Conservation (phyloP, 148 eudicot genomes). For the Rhododendron kiyosumense region DNA sequence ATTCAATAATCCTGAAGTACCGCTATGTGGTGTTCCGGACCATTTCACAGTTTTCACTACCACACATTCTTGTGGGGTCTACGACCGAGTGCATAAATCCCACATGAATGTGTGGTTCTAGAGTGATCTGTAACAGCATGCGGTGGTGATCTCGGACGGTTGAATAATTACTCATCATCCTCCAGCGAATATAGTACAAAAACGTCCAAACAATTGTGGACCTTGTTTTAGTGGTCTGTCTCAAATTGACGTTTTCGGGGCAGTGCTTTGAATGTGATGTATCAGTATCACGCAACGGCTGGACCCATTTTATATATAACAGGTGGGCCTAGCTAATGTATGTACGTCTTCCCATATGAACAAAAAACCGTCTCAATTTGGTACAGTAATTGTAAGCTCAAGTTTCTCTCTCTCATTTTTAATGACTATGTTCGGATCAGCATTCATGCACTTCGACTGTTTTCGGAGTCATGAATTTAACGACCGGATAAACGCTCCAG, state of each 20-base stretch:
- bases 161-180: background rate
- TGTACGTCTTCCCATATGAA: background rate
- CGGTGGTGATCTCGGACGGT: no score
- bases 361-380: background rate
- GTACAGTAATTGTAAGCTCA: background rate
- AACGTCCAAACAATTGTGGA: background rate
- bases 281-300: background rate
- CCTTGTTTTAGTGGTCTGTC: background rate
- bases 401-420: background rate
- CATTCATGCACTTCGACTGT: no score
- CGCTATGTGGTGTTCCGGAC: no score
- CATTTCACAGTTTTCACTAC: no score
- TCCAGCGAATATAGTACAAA: background rate
- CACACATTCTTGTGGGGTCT: no score
- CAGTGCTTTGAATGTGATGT: background rate
- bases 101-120: no score
- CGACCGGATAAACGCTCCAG: no score
- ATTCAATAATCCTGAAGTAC: no score
- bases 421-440: no score
- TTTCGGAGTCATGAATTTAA: no score
- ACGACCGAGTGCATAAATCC: no score
- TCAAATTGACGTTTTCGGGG: background rate
- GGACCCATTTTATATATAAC: background rate
- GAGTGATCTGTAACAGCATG: no score
- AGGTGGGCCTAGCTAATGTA: background rate